Evolutionary conservation across 139 green algal species (phyloP), one percentile per base, ranked within the genome.

Genomic region (Coelastrella sp.): DNA sequence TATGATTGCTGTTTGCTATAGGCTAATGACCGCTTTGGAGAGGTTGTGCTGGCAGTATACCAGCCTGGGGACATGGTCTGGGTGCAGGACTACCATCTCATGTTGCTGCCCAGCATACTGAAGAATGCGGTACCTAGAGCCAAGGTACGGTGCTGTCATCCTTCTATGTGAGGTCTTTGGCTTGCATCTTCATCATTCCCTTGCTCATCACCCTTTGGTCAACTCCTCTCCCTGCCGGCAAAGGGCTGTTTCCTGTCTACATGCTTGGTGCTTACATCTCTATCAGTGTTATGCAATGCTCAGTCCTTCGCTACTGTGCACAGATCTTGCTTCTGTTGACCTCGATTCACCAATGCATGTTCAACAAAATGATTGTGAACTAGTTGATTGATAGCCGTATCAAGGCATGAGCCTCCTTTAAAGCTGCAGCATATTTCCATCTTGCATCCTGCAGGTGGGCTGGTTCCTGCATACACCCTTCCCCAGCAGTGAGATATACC

Each of bases 391-490:
- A n/a, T n/a, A n/a, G n/a, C n/a, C n/a, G n/a, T n/a, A n/a, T n/a
- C n/a, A n/a, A n/a, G n/a, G n/a, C n/a, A n/a, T n/a, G n/a, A n/a
- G n/a, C n/a, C n/a, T n/a, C 1, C 41, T 40, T 40, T 53, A 57
- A 9, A 0, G 1, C 11, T 57, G 45, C 45, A 57, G 11, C 15
- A 13, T 13, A 23, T 75, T 7, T 50, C 7, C 17, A 13, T 75
- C 5, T 53, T 41, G 1, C 38, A 0, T 15, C 27, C 8, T 90
- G 68, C 90, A 96, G 91, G 92, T 96, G 9, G 96, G 96, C 41
- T 98, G 94, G 88, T 98, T 98, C 89, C 92, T 98, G 73, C 96
- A 98, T 90, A 98, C 94, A 4, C 95, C 95, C 32, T 98, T 98
- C 74, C 95, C 94, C 38, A 96, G 78, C 50, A 85, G 78, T n/a